Evolutionary conservation across 768 basidiomycete species (phyloP).

Genomic region (Tylopilus intermedius): DNA sequence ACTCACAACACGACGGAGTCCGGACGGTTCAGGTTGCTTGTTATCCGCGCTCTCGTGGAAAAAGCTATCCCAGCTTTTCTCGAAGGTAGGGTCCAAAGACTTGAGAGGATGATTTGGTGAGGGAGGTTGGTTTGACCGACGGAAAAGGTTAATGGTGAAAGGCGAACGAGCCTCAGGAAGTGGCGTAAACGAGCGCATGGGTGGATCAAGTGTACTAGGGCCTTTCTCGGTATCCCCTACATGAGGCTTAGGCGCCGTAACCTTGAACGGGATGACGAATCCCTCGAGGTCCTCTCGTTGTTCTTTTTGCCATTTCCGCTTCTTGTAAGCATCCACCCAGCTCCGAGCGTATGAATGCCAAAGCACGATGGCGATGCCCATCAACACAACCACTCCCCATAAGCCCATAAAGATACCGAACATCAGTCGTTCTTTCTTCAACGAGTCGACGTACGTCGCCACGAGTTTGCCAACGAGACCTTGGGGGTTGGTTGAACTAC

Average conservation of each 20-base stretch:
- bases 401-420: slow-evolving; percentile 78
- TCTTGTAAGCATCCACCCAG: slow-evolving; percentile 43
- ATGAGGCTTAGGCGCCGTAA: slow-evolving; percentile 14
- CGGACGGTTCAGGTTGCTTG: slow-evolving; percentile 23
- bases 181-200: slow-evolving; percentile 48
- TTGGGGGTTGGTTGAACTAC: slow-evolving; percentile 43
- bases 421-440: slow-evolving; percentile 80
- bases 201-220: slow-evolving; percentile 15
- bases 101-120: slow-evolving; percentile 24
- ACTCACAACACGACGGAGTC: slow-evolving; percentile 22
- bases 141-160: slow-evolving; percentile 33
- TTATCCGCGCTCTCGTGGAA: slow-evolving; percentile 27
- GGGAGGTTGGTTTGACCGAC: slow-evolving; percentile 31
- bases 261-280: slow-evolving; percentile 29
- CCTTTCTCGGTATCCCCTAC: slow-evolving; percentile 25
- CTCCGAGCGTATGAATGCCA: slow-evolving; percentile 64
- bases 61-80: slow-evolving; percentile 45
- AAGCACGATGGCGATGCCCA: slow-evolving; percentile 65
- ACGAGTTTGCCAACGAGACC: slow-evolving; percentile 74
- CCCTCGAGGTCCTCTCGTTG: slow-evolving; percentile 47
- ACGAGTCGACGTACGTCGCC: slow-evolving; percentile 59
- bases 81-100: slow-evolving; percentile 29
- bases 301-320: slow-evolving; percentile 47
- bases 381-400: slow-evolving; percentile 79
- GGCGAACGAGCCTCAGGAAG: slow-evolving; percentile 37